Percentiles rank a stretch among this genome's conserved stretches.
Evolutionary conservation across 2,329 filamentous ascomycete genomes (phyloP).

Genomic region (Nemania diffusa): DNA sequence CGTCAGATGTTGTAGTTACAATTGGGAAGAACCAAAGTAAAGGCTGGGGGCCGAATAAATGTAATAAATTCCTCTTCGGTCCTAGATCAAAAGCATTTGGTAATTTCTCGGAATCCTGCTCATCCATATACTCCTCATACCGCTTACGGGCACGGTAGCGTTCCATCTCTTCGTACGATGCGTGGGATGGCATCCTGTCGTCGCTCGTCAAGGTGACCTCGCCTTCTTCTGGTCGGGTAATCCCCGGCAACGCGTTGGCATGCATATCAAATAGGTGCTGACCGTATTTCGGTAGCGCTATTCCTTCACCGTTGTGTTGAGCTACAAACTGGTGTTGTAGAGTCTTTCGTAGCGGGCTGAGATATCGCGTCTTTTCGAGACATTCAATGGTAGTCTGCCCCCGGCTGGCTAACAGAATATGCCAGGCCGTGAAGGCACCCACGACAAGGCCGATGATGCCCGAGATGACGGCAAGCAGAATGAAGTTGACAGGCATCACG

Average conservation of each 20-base stretch:
- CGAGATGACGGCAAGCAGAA: constrained; percentile 84
- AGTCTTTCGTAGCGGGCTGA: constrained; percentile 79
- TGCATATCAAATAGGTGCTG: constrained; percentile 85
- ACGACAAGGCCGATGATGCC: constrained; percentile 93
- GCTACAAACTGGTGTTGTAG: constrained; percentile 72
- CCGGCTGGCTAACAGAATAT: constrained; percentile 80
- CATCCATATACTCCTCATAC: constrained; percentile 82
- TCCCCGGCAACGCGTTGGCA: constrained; percentile 81
- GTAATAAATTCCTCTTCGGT: constrained; percentile 78
- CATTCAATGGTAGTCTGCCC: constrained; percentile 97
- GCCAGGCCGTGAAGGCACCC: constrained; percentile 90
- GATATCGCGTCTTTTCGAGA: constrained; percentile 93
- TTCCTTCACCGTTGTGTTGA: constrained; percentile 62
- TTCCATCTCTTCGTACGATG: constrained; percentile 67
- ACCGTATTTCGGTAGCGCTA: constrained; percentile 68
- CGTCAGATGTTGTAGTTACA: constrained; percentile 87
- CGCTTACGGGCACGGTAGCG: constrained; percentile 64
- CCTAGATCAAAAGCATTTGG: constrained; percentile 96
- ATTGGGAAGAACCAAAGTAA: constrained; percentile 83
- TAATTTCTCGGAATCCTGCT: constrained; percentile 86
- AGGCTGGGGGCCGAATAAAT: constrained; percentile 81
- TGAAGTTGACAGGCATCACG: constrained; percentile 88
- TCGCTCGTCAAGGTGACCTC: constrained; percentile 62
- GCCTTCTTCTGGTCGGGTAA: constrained; percentile 84
- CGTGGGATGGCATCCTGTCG: constrained; percentile 52